Base-by-base conservation (phyloP, 2,329 filamentous ascomycete genomes). In the Corynespora cassiicola region DNA sequence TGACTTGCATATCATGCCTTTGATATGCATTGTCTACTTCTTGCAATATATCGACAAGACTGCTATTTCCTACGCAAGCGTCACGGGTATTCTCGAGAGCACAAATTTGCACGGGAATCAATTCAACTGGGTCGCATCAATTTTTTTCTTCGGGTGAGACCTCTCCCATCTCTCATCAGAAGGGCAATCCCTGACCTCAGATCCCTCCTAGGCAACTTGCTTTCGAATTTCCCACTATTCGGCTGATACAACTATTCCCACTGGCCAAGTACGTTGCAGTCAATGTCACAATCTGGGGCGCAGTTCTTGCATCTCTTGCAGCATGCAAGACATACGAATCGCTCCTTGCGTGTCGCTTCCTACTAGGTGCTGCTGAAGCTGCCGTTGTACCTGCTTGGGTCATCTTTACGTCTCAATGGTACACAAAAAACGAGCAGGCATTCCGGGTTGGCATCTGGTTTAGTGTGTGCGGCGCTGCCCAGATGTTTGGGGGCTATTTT, bases 351-450 rank as follows among this genome's bases (percentile, higher is more conserved):
- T 66, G 75, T 8, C 73, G 80, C 0, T 76, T 82, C 51, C 58
- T 82, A 2, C 70, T 82, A 0, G 80, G 80, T 5, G 70, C 76
- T 6, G 74, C 74, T 0, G 80, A 83, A 55, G 78, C 79, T 2
- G 77, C 79, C 2, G 73, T 80, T 32, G 75, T 75, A 0, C 80
- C 80, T 0, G 75, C 73, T 0, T 79, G 80, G 53, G 77, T 81
- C 68, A 76, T 79, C 50, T 69, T 82, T 36, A 80, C 77, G 0
- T 74, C 73, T 1, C 77, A 75, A 2, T 65, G 61, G 51, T 66
- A 63, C 42, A 54, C 45, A 2, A 54, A 52, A 17, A 46, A 58
- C 11, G 62, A 68, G 27, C 61, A 66, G 35, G 59, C 59, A 0
- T 54, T 57, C 18, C 57, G 62, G 2, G 55, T 61, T 3, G 39